Conservation (phyloP, 371 early-diverging fungal species). For the Massospora cicadina region DNA sequence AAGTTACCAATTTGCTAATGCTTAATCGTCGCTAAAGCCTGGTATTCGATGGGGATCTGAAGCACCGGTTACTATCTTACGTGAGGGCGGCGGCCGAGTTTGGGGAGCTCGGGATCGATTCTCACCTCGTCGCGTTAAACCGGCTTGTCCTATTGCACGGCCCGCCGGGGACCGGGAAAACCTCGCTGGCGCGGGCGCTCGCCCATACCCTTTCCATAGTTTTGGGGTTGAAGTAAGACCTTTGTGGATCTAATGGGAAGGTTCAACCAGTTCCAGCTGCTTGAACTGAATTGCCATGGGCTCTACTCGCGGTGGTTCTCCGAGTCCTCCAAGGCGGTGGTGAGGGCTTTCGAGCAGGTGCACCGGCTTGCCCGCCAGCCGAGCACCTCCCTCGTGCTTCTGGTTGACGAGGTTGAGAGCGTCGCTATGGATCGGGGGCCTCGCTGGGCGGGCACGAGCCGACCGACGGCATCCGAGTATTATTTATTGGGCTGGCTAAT, state of each 20-base stretch:
- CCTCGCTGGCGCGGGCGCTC: slow-evolving; percentile 38
- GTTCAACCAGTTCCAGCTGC: slow-evolving; percentile 25
- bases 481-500: not conserved
- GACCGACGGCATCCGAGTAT: slow-evolving; percentile 34
- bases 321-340: slow-evolving; percentile 43
- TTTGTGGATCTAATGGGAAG: slow-evolving; percentile 7
- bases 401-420: slow-evolving; percentile 50
- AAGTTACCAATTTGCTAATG: not conserved
- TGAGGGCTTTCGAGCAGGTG: slow-evolving; percentile 30
- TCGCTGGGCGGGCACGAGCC: slow-evolving; percentile 35
- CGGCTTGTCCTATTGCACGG: slow-evolving; percentile 42
- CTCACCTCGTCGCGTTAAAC: not conserved
- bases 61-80: not conserved
- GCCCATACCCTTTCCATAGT: slow-evolving; percentile 45
- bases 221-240: slow-evolving; percentile 20
- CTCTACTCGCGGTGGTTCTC: slow-evolving; percentile 50
- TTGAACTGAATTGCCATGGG: slow-evolving; percentile 47
- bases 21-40: not conserved
- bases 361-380: slow-evolving; percentile 28
- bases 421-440: slow-evolving; percentile 37
- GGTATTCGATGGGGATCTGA: not conserved
- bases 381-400: slow-evolving; percentile 31
- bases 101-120: not conserved
- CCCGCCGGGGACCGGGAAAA: slow-evolving; percentile 53
- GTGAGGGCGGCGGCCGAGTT: not conserved